These are phyloP conservation scores for Pyrenula massariospora DNA, from an alignment of 495 filamentous ascomycete species.

Conservation along the genomic window DNA sequence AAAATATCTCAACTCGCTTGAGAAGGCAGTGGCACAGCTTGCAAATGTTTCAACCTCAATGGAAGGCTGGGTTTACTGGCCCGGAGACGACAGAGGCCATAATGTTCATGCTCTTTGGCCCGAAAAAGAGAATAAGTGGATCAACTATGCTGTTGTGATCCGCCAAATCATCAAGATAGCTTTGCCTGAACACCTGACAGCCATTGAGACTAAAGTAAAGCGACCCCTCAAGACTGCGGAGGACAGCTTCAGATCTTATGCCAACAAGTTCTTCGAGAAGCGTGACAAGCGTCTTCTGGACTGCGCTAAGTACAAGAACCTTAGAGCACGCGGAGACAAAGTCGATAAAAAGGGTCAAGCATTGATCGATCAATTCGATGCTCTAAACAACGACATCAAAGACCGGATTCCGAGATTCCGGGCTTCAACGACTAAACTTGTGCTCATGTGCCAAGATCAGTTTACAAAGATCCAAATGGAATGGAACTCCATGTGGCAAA, in stretches of 20 bases:
- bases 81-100: constrained; percentile 31
- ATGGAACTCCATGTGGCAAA: constrained; percentile 71
- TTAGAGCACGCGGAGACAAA: constrained; percentile 67
- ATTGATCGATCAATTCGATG: constrained; percentile 73
- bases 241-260: constrained; percentile 44
- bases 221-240: neutral
- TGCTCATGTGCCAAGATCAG: constrained; percentile 65
- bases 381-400: constrained; percentile 84
- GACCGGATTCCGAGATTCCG: constrained; percentile 86
- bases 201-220: neutral
- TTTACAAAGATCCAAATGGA: constrained; percentile 70
- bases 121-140: constrained; percentile 87
- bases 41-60: constrained; percentile 58
- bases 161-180: constrained; percentile 67
- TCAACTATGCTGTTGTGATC: constrained; percentile 67
- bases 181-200: constrained; percentile 76
- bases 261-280: constrained; percentile 78
- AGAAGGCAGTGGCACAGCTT: constrained; percentile 60
- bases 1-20: constrained; percentile 63
- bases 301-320: constrained; percentile 69
- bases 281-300: constrained; percentile 80
- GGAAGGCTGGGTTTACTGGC: constrained; percentile 37
- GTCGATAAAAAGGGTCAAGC: constrained; percentile 73
- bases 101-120: constrained; percentile 41
- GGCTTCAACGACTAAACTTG: constrained; percentile 60